Percentiles rank a stretch among this genome's conserved stretches.
These are phyloP conservation scores for Lichina pygmaea DNA, from an alignment of 495 filamentous ascomycete species.

Conservation along the genomic window DNA sequence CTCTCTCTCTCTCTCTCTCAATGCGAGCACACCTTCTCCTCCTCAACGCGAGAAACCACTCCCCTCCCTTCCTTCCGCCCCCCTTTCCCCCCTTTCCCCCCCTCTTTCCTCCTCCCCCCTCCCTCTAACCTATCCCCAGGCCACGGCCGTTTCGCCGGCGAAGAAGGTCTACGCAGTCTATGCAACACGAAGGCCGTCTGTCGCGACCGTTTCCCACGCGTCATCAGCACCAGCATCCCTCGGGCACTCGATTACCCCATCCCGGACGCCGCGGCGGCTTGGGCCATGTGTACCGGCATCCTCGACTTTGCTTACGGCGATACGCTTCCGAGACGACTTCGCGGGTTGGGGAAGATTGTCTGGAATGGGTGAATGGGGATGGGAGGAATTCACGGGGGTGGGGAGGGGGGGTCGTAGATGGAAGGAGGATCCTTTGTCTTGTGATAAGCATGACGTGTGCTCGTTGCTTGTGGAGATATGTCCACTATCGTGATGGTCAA, in stretches of 20 bases:
- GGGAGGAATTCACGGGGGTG: too few species aligned
- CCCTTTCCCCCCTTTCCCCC: background rate
- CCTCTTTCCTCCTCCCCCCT: background rate
- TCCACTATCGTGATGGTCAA: too few species aligned
- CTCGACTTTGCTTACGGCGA: conserved; percentile 36
- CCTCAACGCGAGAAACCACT: background rate
- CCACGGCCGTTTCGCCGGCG: conserved; percentile 80
- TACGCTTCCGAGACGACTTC: conserved; percentile 17
- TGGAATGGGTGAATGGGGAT: conserved; percentile 3
- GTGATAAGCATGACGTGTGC: too few species aligned
- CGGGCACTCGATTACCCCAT: conserved; percentile 58
- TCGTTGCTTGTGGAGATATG: too few species aligned
- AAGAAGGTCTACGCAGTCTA: conserved; percentile 58
- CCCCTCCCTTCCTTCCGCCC: background rate
- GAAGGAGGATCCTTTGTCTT: too few species aligned
- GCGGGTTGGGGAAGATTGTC: conserved; percentile 21
- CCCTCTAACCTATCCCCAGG: conserved; percentile 15
- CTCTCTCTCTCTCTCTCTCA: background rate
- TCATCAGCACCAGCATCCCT: conserved; percentile 54
- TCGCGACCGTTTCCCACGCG: conserved; percentile 33
- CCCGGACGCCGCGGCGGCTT: conserved; percentile 13
- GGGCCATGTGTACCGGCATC: conserved; percentile 32
- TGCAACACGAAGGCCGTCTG: conserved; percentile 76
- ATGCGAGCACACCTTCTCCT: too few species aligned
- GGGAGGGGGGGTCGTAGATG: too few species aligned